A percentile compares a stretch with the other conserved stretches of the same genome.
phyloP scores from a whole-genome alignment of 1,284 basidiomycete species.

The Apiotrichum laibachii region DNA sequence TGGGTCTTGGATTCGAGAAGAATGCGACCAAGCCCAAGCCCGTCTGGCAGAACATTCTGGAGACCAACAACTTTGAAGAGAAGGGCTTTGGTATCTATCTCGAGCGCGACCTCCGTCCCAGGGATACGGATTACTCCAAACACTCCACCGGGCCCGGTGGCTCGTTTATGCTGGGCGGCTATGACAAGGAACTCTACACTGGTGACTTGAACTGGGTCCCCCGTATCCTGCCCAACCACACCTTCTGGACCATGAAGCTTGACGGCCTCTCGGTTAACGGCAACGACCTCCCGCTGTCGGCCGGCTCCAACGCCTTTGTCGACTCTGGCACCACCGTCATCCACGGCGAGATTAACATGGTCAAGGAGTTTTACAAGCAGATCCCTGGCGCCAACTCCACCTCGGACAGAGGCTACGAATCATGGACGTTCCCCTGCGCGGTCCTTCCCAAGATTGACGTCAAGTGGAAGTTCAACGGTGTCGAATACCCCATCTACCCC shows the following conservation, averaged over 20 bases:
- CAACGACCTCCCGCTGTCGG: not conserved
- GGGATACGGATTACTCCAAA: not conserved
- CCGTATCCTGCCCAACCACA: too few relatives aligned
- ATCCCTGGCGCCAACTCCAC: not conserved
- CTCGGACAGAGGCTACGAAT: not conserved
- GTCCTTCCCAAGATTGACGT: not conserved
- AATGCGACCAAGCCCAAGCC: not conserved
- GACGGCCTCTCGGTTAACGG: not conserved
- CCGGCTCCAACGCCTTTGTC: not conserved
- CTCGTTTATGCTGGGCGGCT: conserved; percentile 1
- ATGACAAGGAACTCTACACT: not conserved
- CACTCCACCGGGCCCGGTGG: conserved; percentile 1
- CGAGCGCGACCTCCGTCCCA: conserved; percentile 3
- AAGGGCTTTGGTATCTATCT: conserved; percentile 9
- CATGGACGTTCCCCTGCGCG: not conserved
- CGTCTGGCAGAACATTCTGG: conserved; percentile 6
- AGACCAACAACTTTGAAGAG: conserved; percentile 1
- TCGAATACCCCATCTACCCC: conserved; percentile 3
- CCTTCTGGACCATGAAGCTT: conserved; percentile 3
- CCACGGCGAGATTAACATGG: not conserved
- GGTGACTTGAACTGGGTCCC: not conserved
- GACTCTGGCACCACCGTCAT: conserved; percentile 3
- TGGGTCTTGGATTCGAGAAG: conserved; percentile 3
- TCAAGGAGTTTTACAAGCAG: not conserved
- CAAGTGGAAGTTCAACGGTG: conserved; percentile 6